Conservation (phyloP, 345 rosid species). For the Gossypium herbaceum region DNA sequence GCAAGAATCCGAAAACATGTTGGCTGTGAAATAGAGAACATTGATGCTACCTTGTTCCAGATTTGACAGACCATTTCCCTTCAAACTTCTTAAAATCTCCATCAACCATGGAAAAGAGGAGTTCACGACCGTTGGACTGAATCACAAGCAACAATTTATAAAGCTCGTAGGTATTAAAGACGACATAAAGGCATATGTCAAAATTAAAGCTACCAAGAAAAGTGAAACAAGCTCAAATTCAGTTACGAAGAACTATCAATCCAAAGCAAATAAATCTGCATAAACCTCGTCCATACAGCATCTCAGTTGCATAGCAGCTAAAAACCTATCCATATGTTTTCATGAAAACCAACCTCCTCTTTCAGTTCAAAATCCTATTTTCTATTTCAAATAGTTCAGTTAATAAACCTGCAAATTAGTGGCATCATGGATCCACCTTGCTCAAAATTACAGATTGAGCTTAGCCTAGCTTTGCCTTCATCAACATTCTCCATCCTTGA, state of each 20-base stretch:
- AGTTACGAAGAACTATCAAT: neutral
- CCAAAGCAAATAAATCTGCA: neutral
- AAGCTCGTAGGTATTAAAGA: neutral
- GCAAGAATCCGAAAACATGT: neutral
- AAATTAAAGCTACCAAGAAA: neutral
- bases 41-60: constrained; percentile 57
- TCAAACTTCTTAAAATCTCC: constrained; percentile 98
- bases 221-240: neutral
- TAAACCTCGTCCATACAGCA: neutral
- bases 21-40: neutral
- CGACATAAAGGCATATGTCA: neutral
- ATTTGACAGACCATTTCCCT: constrained; percentile 84
- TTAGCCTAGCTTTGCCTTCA: neutral
- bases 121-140: constrained; percentile 66
- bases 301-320: neutral
- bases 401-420: neutral
- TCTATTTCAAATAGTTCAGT: neutral
- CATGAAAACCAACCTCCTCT: neutral
- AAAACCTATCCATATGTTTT: neutral
- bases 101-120: constrained; percentile 90
- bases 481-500: neutral
- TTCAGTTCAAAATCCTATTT: constrained; percentile 5
- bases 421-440: neutral
- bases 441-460: neutral
- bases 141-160: neutral